Base-by-base conservation (phyloP, 345 rosid genomes). In the Bruguiera parviflora region DNA sequence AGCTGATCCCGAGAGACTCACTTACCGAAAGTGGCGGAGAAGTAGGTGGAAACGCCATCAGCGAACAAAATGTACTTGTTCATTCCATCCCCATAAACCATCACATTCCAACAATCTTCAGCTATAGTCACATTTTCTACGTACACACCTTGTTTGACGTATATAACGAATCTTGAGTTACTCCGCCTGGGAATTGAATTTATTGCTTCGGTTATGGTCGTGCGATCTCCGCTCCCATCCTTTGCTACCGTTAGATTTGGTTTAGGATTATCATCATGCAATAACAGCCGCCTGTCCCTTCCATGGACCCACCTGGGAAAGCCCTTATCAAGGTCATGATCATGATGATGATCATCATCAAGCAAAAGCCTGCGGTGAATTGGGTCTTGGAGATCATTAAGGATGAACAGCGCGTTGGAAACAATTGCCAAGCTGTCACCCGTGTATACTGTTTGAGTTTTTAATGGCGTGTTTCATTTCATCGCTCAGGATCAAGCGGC, bases 21-120 rank as follows among this genome's bases (percentile, higher is more conserved):
- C 84, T 72, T 75, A 76, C 82, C 63, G 19, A 71, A 66, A n/a
- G 85, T 79, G 60, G 73, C 82, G 15, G 76, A 56, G 47, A 25
- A 62, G 66, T 68, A 82, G 21, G 84, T 80, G 2, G 79, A 15
- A 21, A 59, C 66, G 15, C 84, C 78, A 18, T 67, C 81, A 1
- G 64, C 75, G 11, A 22, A 65, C 66, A 74, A 67, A 22, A 78
- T 64, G 19, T 80, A 80, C 70, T 71, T 78, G 32, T 63, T 39
- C 81, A 73, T 80, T 29, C 88, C 88, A 69, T 81, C 85, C 9
- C 85, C 83, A 62, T 74, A 77, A 32, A 84, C 61, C 80, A 79
- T 73, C 33, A 81, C 73, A 64, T 84, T 82, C 81, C 81, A 77
- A 1, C 11, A 24, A 33, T 66, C 62, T 20, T 59, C 37, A 2